Conservation (phyloP, 345 rosid genomes). For the Kernera saxatilis region DNA sequence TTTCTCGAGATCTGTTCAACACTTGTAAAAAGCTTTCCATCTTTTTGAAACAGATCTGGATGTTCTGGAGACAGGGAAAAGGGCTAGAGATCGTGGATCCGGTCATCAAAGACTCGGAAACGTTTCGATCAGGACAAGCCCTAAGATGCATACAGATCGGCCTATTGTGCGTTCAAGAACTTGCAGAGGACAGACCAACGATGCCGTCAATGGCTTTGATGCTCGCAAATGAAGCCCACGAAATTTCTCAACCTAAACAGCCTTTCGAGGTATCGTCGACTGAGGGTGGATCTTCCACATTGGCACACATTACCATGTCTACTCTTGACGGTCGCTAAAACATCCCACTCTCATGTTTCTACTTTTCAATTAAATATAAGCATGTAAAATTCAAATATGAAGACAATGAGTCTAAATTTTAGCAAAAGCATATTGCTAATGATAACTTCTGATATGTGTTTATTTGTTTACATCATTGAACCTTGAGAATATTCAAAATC, state of each 20-base stretch:
- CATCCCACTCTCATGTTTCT: too few species aligned
- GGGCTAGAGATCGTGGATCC: slow-evolving; percentile 40
- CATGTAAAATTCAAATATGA: too few species aligned
- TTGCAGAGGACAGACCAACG: slow-evolving; percentile 38
- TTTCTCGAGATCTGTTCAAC: neutral
- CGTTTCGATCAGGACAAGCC: slow-evolving; percentile 26
- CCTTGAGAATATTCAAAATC: too few species aligned
- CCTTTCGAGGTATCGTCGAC: neutral
- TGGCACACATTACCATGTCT: too few species aligned
- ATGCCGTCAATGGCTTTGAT: slow-evolving; percentile 34
- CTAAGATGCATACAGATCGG: slow-evolving; percentile 41
- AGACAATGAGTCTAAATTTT: too few species aligned
- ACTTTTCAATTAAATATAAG: too few species aligned
- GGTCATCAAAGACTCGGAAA: neutral
- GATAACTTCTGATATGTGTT: too few species aligned
- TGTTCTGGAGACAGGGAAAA: slow-evolving; percentile 35
- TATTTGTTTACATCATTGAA: too few species aligned
- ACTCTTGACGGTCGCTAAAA: too few species aligned
- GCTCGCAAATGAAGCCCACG: slow-evolving; percentile 18
- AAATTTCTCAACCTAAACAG: slow-evolving; percentile 23
- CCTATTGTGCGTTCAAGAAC: slow-evolving; percentile 44
- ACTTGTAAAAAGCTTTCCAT: neutral
- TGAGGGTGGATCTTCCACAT: too few species aligned
- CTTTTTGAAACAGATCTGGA: slow-evolving; percentile 37
- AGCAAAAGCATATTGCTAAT: too few species aligned